Conservation (phyloP, 2,329 filamentous ascomycete species). For the Fusarium sp. region DNA sequence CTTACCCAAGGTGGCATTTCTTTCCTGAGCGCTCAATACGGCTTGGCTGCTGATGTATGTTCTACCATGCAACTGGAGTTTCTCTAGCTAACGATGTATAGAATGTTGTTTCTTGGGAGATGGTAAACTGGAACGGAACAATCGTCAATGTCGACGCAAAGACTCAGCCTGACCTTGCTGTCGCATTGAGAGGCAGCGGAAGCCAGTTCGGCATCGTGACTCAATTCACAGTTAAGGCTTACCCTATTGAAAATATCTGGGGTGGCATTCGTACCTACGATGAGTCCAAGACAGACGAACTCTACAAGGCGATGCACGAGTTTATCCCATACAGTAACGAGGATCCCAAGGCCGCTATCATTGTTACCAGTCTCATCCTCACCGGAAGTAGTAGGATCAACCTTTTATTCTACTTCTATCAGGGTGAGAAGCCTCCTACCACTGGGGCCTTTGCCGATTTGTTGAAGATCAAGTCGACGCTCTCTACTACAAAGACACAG, state of each 20-base stretch:
- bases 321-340: slow-evolving; percentile 19
- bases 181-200: slow-evolving; percentile 12
- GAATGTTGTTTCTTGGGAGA: slow-evolving; percentile 17
- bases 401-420: slow-evolving; percentile 20
- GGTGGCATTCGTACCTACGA: slow-evolving; percentile 11
- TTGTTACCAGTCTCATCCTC: neutral
- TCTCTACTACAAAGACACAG: neutral
- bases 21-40: slow-evolving; percentile 17
- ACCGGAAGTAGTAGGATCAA: neutral
- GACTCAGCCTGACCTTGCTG: slow-evolving; percentile 8
- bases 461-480: slow-evolving; percentile 3
- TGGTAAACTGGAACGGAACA: slow-evolving; percentile 13
- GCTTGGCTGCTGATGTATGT: slow-evolving; percentile 20
- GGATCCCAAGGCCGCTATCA: neutral
- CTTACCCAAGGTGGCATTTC: slow-evolving; percentile 11
- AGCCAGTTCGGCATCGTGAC: slow-evolving; percentile 18
- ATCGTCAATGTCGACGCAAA: slow-evolving; percentile 2
- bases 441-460: slow-evolving; percentile 16
- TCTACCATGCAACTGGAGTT: fast-evolving
- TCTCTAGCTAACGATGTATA: neutral
- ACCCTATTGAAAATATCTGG: slow-evolving; percentile 6
- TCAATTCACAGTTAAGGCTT: neutral
- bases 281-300: neutral
- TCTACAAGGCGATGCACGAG: slow-evolving; percentile 14
- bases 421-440: slow-evolving; percentile 10